phyloP scores from a whole-genome alignment of 2,329 filamentous ascomycete genomes.

The Paracamarosporium sp. region DNA sequence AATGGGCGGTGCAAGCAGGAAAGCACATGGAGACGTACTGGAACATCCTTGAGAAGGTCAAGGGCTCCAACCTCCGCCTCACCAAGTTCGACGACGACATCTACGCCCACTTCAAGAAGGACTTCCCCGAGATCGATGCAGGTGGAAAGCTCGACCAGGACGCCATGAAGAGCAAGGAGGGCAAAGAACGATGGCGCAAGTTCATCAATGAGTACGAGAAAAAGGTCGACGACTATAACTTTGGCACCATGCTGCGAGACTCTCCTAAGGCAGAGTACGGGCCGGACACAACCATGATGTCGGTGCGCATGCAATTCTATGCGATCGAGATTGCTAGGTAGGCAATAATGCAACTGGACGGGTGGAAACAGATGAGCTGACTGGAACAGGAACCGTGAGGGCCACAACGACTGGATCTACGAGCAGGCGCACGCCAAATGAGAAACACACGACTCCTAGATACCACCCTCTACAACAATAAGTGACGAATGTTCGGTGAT shows the following conservation, averaged over 20 bases:
- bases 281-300: slow-evolving; percentile 89
- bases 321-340: slow-evolving; percentile 77
- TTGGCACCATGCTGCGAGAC: slow-evolving; percentile 88
- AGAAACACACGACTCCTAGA: neutral
- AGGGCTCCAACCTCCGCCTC: slow-evolving; percentile 85
- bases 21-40: slow-evolving; percentile 98
- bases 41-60: slow-evolving; percentile 89
- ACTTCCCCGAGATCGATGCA: slow-evolving; percentile 93
- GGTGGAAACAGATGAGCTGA: slow-evolving; percentile 20
- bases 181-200: slow-evolving; percentile 93
- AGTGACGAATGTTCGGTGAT: neutral
- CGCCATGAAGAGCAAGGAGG: slow-evolving; percentile 94
- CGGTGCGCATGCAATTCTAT: slow-evolving; percentile 83
- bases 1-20: slow-evolving; percentile 97
- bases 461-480: neutral
- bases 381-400: slow-evolving; percentile 72
- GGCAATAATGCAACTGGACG: slow-evolving; percentile 21
- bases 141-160: slow-evolving; percentile 83
- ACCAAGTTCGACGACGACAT: slow-evolving; percentile 97
- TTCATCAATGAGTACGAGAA: slow-evolving; percentile 96
- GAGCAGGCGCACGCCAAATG: slow-evolving; percentile 71
- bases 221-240: slow-evolving; percentile 96
- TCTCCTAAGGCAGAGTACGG: slow-evolving; percentile 84
- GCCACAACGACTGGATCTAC: slow-evolving; percentile 96
- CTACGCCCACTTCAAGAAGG: slow-evolving; percentile 81